A percentile compares a stretch with the other conserved stretches of the same genome.
Conservation (phyloP, 2,329 filamentous ascomycete genomes). For the Knufia petricola region DNA sequence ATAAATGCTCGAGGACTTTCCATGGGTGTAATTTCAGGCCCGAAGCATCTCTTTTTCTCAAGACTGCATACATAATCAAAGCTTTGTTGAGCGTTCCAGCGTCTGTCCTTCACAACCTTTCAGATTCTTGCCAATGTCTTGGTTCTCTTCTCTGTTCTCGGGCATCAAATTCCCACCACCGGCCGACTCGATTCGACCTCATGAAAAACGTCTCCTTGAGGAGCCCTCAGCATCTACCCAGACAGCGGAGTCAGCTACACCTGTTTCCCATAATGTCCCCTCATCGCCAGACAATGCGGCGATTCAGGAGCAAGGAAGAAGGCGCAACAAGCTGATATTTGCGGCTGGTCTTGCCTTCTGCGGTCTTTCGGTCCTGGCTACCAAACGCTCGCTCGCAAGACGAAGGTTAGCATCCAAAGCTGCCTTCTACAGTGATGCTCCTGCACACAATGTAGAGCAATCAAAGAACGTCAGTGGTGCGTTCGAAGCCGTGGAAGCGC, state of each 20-base stretch:
- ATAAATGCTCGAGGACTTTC: neutral
- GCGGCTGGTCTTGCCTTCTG: constrained; percentile 68
- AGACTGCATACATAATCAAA: neutral
- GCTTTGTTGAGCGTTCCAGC: neutral
- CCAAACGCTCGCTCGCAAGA: constrained; percentile 58
- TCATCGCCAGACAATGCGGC: constrained; percentile 9
- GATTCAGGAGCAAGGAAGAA: constrained; percentile 26
- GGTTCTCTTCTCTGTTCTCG: constrained; percentile 19
- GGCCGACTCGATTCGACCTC: constrained; percentile 8
- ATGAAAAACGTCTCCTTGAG: constrained; percentile 15
- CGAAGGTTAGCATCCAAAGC: constrained; percentile 55
- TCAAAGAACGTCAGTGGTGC: constrained; percentile 48
- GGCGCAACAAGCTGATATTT: constrained; percentile 54
- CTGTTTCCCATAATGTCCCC: constrained; percentile 1
- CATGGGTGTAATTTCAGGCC: no score
- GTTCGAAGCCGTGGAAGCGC: constrained; percentile 68
- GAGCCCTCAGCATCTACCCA: constrained; percentile 8
- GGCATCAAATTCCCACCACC: constrained; percentile 11
- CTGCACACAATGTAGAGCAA: constrained; percentile 31
- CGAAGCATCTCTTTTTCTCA: neutral
- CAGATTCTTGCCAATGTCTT: constrained; percentile 16
- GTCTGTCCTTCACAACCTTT: neutral
- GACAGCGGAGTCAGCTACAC: neutral
- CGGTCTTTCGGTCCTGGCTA: constrained; percentile 59
- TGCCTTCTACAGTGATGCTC: constrained; percentile 54